Conservation (phyloP, 768 basidiomycete genomes). For the Austroboletus eburneus region DNA sequence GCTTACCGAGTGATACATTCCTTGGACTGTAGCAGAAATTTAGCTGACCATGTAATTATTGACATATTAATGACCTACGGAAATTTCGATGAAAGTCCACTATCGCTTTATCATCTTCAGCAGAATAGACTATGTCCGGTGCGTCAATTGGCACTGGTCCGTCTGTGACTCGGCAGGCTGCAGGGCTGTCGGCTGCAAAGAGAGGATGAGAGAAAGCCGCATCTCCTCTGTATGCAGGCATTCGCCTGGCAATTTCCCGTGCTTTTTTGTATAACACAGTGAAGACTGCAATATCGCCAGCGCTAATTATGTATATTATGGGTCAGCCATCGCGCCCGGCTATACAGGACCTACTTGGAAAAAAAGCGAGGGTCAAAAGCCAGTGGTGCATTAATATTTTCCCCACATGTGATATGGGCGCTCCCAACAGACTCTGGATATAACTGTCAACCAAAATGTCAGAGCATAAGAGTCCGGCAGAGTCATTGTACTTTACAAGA, state of each 20-base stretch:
- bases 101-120: slow-evolving; percentile 32
- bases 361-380: slow-evolving; percentile 45
- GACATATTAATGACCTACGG: slow-evolving; percentile 1
- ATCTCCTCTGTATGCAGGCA: slow-evolving; percentile 30
- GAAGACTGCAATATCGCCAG: slow-evolving; percentile 41
- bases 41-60: background rate
- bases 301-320: too few relatives aligned
- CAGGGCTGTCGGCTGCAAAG: slow-evolving; percentile 27
- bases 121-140: slow-evolving; percentile 31
- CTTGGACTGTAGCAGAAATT: slow-evolving; percentile 3
- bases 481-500: slow-evolving; percentile 17
- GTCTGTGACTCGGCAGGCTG: slow-evolving; percentile 16
- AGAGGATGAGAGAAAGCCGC: slow-evolving; percentile 11
- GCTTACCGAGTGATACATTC: slow-evolving; percentile 9
- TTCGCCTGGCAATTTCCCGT: slow-evolving; percentile 52
- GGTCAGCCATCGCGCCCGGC: too few relatives aligned
- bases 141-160: slow-evolving; percentile 22
- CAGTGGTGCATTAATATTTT: slow-evolving; percentile 37
- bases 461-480: background rate
- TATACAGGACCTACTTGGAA: slow-evolving; percentile 34
- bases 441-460: slow-evolving; percentile 9
- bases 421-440: slow-evolving; percentile 45
- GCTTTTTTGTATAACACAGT: slow-evolving; percentile 50
- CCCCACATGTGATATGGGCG: slow-evolving; percentile 43
- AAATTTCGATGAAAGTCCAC: slow-evolving; percentile 21